Evolutionary conservation across 164 flowering plant genomes (phyloP).

Genomic region (Magnolia changhungtana): DNA sequence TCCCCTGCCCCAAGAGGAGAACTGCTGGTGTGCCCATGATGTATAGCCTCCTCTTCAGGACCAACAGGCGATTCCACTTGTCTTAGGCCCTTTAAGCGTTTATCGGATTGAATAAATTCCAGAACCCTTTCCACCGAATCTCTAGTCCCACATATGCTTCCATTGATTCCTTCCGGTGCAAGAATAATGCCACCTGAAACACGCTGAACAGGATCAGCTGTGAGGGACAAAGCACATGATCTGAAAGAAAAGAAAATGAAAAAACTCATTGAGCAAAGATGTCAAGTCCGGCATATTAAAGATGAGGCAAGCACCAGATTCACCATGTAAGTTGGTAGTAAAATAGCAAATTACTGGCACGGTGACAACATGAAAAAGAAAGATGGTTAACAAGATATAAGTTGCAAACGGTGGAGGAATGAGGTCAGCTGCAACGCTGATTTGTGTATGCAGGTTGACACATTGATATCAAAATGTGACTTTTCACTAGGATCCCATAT

Average conservation of each 20-base stretch:
- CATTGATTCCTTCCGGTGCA: slow-evolving; percentile 96
- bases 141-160: slow-evolving; percentile 86
- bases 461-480: no score
- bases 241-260: background rate
- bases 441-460: no score
- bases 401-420: no score
- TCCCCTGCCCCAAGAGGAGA: slow-evolving; percentile 97
- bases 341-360: background rate
- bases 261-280: background rate
- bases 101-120: slow-evolving; percentile 67
- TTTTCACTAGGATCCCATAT: no score
- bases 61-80: slow-evolving; percentile 86
- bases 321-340: background rate
- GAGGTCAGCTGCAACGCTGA: no score
- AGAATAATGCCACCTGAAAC: slow-evolving; percentile 99
- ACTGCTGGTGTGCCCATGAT: slow-evolving; percentile 73
- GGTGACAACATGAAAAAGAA: no score
- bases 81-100: slow-evolving; percentile 68
- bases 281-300: background rate
- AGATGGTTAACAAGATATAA: no score
- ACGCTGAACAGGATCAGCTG: slow-evolving; percentile 75
- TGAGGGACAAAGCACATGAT: slow-evolving; percentile 27
- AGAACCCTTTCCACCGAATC: slow-evolving; percentile 78
- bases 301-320: background rate
- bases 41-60: slow-evolving; percentile 94